A percentile compares a stretch with the other conserved stretches of the same genome.
Conservation (phyloP, 1,284 basidiomycete genomes). For the Stygiomarasmius scandens region DNA sequence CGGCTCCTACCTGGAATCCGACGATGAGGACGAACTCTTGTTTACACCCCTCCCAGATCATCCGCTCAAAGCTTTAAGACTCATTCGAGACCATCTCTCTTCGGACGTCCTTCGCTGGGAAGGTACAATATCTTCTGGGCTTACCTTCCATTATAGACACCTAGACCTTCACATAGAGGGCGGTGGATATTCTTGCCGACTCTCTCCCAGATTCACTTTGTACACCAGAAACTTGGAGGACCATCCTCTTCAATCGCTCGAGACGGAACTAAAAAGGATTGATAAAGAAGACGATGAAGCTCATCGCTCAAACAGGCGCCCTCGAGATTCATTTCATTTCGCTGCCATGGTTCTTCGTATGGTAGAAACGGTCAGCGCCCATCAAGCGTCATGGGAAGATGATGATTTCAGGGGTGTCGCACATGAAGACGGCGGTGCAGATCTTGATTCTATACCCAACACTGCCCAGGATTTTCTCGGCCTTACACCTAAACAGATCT, state of each 20-base stretch:
- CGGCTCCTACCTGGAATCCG: neutral
- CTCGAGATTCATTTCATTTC: conserved; percentile 8
- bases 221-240: neutral
- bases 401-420: neutral
- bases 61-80: neutral
- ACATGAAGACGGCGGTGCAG: neutral
- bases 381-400: neutral
- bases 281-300: conserved; percentile 9
- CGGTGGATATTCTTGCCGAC: conserved; percentile 9
- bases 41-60: neutral
- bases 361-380: conserved; percentile 7
- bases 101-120: neutral
- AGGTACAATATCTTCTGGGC: conserved; percentile 2
- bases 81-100: conserved; percentile 7
- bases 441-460: conserved; percentile 6
- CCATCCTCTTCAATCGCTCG: neutral
- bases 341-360: conserved; percentile 10
- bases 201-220: conserved; percentile 6
- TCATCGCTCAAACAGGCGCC: neutral
- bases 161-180: conserved; percentile 7
- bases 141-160: neutral
- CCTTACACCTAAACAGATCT: conserved; percentile 13
- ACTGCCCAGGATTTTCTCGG: conserved; percentile 12
- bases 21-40: neutral
- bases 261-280: conserved; percentile 8